Percentiles rank a stretch among this genome's conserved stretches.
These are phyloP conservation scores for Fomitopsis pinicola DNA, from an alignment of 1,284 basidiomycete genomes.

Conservation along the genomic window DNA sequence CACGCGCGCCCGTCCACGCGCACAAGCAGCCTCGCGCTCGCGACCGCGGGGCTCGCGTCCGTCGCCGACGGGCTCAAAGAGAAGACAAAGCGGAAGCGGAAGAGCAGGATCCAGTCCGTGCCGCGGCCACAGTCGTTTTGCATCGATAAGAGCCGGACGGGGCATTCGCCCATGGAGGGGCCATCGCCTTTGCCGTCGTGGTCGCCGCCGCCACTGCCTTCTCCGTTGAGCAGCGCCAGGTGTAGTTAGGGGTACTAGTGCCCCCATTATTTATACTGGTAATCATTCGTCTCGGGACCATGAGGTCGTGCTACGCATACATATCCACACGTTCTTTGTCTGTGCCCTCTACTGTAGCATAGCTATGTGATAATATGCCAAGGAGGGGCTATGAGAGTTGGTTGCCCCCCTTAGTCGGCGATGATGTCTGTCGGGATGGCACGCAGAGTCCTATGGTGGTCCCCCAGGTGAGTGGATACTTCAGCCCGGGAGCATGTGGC, in stretches of 20 bases:
- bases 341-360: neutral
- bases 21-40: neutral
- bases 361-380: neutral
- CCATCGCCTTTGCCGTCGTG: too few species aligned
- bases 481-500: neutral
- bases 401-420: neutral
- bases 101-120: neutral
- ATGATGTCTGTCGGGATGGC: neutral
- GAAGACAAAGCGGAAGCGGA: neutral
- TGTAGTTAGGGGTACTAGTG: neutral
- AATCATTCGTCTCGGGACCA: neutral
- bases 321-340: neutral
- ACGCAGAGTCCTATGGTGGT: neutral
- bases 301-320: neutral
- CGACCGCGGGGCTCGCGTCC: neutral
- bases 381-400: too few species aligned
- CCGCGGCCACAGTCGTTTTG: neutral
- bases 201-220: neutral
- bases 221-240: neutral
- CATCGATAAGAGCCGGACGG: neutral
- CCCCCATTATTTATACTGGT: neutral
- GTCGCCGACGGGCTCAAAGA: neutral
- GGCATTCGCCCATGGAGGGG: neutral
- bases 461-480: neutral
- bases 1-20: neutral